These are phyloP conservation scores for Suhomyces panamericanus DNA, from an alignment of 1,139 yeast species.

Conservation along the genomic window DNA sequence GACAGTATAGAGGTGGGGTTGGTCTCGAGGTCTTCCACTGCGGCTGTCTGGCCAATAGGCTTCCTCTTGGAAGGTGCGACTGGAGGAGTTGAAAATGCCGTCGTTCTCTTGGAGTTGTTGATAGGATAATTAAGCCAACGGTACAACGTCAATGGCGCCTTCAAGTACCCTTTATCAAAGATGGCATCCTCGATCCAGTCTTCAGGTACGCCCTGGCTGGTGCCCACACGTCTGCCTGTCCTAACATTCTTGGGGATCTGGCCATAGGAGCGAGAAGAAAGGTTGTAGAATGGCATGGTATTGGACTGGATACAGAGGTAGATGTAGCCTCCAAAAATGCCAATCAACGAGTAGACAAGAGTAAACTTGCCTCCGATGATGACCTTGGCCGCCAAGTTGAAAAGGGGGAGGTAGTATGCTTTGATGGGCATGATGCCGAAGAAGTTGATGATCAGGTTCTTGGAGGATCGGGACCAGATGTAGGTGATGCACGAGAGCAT, in stretches of 20 bases:
- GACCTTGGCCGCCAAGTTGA: constrained; percentile 49
- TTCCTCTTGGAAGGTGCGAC: too few species aligned
- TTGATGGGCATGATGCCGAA: constrained; percentile 56
- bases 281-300: constrained; percentile 47
- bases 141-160: constrained; percentile 44
- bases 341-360: constrained; percentile 42
- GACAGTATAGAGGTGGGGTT: not conserved
- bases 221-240: constrained; percentile 38
- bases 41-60: too few species aligned
- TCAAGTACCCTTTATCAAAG: constrained; percentile 46
- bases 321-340: constrained; percentile 55
- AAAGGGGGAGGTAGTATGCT: constrained; percentile 60
- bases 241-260: constrained; percentile 11
- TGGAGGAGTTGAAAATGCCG: constrained; percentile 25
- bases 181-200: constrained; percentile 36
- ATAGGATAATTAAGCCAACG: constrained; percentile 32
- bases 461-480: constrained; percentile 58
- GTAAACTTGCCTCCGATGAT: constrained; percentile 41
- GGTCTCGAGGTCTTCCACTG: too few species aligned
- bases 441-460: constrained; percentile 51
- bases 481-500: constrained; percentile 56
- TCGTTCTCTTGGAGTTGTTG: constrained; percentile 27
- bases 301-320: constrained; percentile 61
- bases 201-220: constrained; percentile 9
- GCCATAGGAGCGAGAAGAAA: constrained; percentile 46